Conservation (phyloP, 1,139 yeast genomes). For the Pichia cactophila region DNA sequence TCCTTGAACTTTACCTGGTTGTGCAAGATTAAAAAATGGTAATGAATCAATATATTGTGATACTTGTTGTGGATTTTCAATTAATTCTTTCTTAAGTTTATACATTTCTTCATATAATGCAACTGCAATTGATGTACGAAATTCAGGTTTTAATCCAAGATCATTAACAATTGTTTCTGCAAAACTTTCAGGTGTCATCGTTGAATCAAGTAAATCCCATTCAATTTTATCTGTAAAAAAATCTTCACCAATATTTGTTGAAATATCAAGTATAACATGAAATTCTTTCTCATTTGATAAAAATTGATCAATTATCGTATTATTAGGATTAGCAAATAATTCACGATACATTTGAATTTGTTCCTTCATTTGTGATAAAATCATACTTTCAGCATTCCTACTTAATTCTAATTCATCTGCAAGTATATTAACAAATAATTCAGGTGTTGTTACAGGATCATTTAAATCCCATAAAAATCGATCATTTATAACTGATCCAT, state of each 20-base stretch:
- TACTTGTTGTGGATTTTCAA: slow-evolving; percentile 65
- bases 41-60: slow-evolving; percentile 28
- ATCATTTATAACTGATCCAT: slow-evolving; percentile 64
- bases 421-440: slow-evolving; percentile 70
- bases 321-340: slow-evolving; percentile 19
- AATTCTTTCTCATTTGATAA: slow-evolving; percentile 53
- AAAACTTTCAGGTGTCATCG: slow-evolving; percentile 73
- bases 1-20: slow-evolving; percentile 44
- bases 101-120: slow-evolving; percentile 75
- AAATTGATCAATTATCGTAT: slow-evolving; percentile 26
- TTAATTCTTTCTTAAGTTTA: slow-evolving; percentile 71
- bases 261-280: slow-evolving; percentile 73
- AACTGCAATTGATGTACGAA: slow-evolving; percentile 84
- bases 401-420: slow-evolving; percentile 82
- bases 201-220: slow-evolving; percentile 74
- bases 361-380: slow-evolving; percentile 63
- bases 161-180: slow-evolving; percentile 79
- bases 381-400: slow-evolving; percentile 50
- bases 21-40: slow-evolving; percentile 35
- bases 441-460: slow-evolving; percentile 75
- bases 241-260: slow-evolving; percentile 77
- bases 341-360: slow-evolving; percentile 65
- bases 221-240: slow-evolving; percentile 89
- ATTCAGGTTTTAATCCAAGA: slow-evolving; percentile 77
- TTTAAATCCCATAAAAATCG: slow-evolving; percentile 85